Evolutionary conservation across 106 monocot species (phyloP), one percentile per base, ranked within the genome.

Genomic region (Acorus gramineus): DNA sequence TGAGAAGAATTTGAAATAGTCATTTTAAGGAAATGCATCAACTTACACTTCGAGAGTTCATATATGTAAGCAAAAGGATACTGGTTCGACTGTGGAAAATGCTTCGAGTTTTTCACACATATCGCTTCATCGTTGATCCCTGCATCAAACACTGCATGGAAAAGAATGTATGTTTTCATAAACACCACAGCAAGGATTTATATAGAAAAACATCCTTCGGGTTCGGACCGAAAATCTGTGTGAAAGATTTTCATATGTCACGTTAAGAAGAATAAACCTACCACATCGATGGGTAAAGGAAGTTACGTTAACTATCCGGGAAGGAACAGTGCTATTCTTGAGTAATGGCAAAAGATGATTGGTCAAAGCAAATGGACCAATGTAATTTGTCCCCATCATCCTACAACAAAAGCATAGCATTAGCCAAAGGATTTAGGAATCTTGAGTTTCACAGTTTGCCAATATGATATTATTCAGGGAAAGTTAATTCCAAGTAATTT

Each of bases 251-350:
- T 13, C 4, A 66, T n/a, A n/a, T 12, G 44, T 11, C 53, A 67
- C 55, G 57, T 13, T 4, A 7, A 6, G 43, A 10, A 66, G 70
- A 43, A 2, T 46, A 71, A 72, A n/a, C 80, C 85, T 68, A 90
- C 95, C 87, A 58, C 80, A 87, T 73, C 81, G 77, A 71, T 96
- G 90, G 46, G 95, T 96, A 63, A 91, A 91, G 53, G 95, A 96
- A 47, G 95, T 90, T 11, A 96, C 82, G 61, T 96, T 96, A 73
- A 96, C 82, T 52, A 96, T 64, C 44, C 90, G 77, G 70, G 90
- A 82, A 68, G 85, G 85, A 14, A 82, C 55, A 14, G 82, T 74
- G 64, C 95, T 90, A 58, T 77, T 96, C 76, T 85, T 81, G 47
- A 96, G 86, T 53, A 96, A 60, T 49, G 95, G 90, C 67, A 85